Evolutionary conservation across 2,329 filamentous ascomycete species (phyloP), one percentile per base, ranked within the genome.

Genomic region (Phialocephala subalpina): DNA sequence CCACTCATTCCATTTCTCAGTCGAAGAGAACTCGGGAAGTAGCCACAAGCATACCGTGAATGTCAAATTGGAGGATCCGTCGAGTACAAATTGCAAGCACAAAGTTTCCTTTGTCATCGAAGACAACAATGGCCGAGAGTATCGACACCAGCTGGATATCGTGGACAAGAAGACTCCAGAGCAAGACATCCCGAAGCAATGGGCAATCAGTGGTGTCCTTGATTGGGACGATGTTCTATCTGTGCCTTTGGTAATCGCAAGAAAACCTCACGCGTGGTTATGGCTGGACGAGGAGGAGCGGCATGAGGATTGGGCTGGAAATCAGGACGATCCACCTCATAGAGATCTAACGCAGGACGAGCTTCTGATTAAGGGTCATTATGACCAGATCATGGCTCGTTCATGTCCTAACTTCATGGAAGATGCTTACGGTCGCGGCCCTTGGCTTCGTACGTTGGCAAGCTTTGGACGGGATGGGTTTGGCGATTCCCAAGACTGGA

Each of bases 151-250:
- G 22, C 45, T 49, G 11, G 20, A 49, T 7, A 25, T 25, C 20
- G 11, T 22, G 1, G n/a, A 49, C 22, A 27, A 49, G 45, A 1
- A 49, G 45, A 49, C 1, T 49, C 9, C 45, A 1, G 22, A 49
- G n/a, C 45, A 49, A 49, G 16, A 11, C n/a, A 11, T 6, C 7
- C 40, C 16, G 16, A 47, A 20, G 11, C 40, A 58, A 27, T 72
- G 70, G 70, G 45, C 12, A 1, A 60, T 72, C 14, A 69, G 36
- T 33, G 70, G 70, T 18, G 35, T 73, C 2, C 6, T 72, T 1
- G 70, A 73, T 29, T 73, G 69, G 70, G 70, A 73, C 52, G 63
- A 62, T 27, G 55, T 36, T 11, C 2, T 64, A 11, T 67, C 72
- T 11, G 66, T 68, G 0, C 70, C 70, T 1, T 40, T 20, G 0